Conservation (phyloP, 1,139 yeast species). For the Nakaseomyces glabratus region DNA sequence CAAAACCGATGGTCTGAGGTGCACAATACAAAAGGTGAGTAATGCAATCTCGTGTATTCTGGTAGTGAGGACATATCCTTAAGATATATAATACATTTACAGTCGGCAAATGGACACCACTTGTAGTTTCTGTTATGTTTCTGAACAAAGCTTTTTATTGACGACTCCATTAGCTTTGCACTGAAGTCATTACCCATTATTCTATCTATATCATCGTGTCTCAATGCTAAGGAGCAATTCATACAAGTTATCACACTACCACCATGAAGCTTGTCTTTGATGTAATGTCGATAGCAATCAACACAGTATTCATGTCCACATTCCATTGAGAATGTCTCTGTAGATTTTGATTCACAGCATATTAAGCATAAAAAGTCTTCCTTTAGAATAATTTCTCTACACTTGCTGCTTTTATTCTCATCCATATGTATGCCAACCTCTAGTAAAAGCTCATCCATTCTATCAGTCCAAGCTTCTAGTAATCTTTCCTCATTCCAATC, state of each 20-base stretch:
- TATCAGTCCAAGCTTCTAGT: conserved; percentile 57
- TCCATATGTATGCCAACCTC: conserved; percentile 41
- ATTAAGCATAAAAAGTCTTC: conserved; percentile 46
- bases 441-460: conserved; percentile 37
- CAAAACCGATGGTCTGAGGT: conserved; percentile 65
- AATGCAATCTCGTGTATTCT: conserved; percentile 31
- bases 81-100: conserved; percentile 52
- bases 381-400: conserved; percentile 23
- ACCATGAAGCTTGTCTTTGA: conserved; percentile 41
- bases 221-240: conserved; percentile 35
- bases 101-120: conserved; percentile 89
- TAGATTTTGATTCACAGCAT: conserved; percentile 52
- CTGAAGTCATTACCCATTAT: conserved; percentile 31
- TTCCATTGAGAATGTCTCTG: conserved; percentile 42
- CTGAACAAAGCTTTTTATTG: conserved; percentile 45
- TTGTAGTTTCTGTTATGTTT: conserved; percentile 41
- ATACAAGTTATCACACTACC: conserved; percentile 65
- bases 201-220: conserved; percentile 31
- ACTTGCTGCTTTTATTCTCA: conserved; percentile 9
- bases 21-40: conserved; percentile 64
- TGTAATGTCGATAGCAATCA: conserved; percentile 56
- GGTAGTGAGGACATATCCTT: conserved; percentile 28
- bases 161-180: conserved; percentile 28
- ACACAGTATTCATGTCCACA: conserved; percentile 69
- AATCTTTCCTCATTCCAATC: conserved; percentile 71